Base-by-base conservation (phyloP, 805 yeast species). In the Kuraishia hungarica region DNA sequence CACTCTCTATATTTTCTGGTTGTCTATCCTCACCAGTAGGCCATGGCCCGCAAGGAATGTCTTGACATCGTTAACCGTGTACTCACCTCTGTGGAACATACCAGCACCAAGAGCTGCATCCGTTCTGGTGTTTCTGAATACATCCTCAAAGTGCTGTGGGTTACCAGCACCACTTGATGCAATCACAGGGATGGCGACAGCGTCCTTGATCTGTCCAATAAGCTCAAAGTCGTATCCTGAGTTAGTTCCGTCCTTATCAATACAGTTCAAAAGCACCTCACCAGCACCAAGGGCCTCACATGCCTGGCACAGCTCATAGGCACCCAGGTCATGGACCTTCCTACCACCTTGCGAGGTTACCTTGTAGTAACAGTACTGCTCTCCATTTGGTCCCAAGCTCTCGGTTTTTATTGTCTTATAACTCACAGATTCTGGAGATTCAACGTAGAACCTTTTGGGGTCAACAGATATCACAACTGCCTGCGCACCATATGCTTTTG, bases 41-140 rank as follows among this genome's bases (percentile, higher is more conserved):
- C 87, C 89, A 17, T 78, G 68, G 0, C 75, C 70, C 51, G 75
- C 70, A 67, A 93, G 77, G 60, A 79, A 83, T 28, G 78, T 67
- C 70, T 94, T 94, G 50, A 94, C 97, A 52, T 91, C 84, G 52
- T 80, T 78, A 19, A 94, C 97, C 13, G 89, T 84, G 70, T 87
- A 94, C 64, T 93, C 98, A 22, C 89, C 92, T 67, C 99, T 79
- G 74, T 94, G 99, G 77, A 94, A 94, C 86, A 94, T 87, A 50
- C 99, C 99, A 2, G 99, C 99, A 46, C 99, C 99, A 48, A 94
- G 77, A 19, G 99, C 98, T 49, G 99, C 99, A 72, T 94, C 99
- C 1, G 94, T 86, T 5, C 80, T 76, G 17, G 97, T 91, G 50
- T 85, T 76, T 51, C 75, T 77, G 65, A 94, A 94, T 1, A 89